Percentiles rank a stretch among this genome's conserved stretches.
Conservation (phyloP, 352 stramenopile species). For the Phytopythium oedochilum region DNA sequence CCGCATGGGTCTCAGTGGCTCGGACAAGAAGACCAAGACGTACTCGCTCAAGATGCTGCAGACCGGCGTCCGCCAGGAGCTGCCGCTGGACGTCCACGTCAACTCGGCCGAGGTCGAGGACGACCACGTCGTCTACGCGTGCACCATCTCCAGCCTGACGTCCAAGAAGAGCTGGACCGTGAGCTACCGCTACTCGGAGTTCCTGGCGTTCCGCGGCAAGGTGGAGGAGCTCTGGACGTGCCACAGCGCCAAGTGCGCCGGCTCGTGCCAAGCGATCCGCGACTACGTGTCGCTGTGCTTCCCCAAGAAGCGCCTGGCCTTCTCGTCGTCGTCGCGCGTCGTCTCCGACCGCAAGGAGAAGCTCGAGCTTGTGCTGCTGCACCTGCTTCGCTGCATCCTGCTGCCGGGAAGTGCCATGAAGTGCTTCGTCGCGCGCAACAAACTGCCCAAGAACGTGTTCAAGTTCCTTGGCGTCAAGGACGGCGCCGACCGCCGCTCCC, state of each 20-base stretch:
- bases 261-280: constrained; percentile 64
- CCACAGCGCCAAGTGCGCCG: constrained; percentile 41
- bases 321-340: constrained; percentile 31
- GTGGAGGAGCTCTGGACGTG: constrained; percentile 55
- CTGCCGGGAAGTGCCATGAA: constrained; percentile 68
- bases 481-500: constrained; percentile 41
- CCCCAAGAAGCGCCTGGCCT: constrained; percentile 41
- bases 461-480: constrained; percentile 55
- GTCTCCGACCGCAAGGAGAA: constrained; percentile 45
- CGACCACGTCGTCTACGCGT: constrained; percentile 47
- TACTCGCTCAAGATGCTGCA: constrained; percentile 46
- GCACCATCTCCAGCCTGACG: constrained; percentile 36
- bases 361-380: constrained; percentile 57
- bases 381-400: constrained; percentile 61
- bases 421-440: constrained; percentile 42
- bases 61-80: constrained; percentile 27
- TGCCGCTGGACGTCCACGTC: constrained; percentile 45
- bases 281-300: constrained; percentile 59
- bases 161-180: constrained; percentile 46
- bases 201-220: constrained; percentile 41
- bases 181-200: constrained; percentile 63
- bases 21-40: constrained; percentile 22
- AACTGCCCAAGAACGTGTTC: constrained; percentile 48
- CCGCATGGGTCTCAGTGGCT: not conserved
- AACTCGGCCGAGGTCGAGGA: constrained; percentile 24